Percentiles rank a stretch among this genome's conserved stretches.
phyloP scores from a whole-genome alignment of 306 rosid species.

The Gillenia trifoliata region DNA sequence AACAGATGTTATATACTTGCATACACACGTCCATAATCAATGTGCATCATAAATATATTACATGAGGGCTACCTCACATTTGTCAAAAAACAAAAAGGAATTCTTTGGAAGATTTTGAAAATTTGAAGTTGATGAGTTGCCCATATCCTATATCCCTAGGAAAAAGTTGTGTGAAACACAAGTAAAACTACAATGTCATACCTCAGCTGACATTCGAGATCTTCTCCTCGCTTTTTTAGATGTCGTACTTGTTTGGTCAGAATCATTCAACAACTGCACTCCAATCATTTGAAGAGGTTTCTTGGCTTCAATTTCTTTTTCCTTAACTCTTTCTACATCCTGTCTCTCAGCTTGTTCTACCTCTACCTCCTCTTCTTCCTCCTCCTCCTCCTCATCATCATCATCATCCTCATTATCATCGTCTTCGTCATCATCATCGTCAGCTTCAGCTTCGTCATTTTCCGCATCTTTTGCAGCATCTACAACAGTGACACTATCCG shows the following conservation, averaged over 20 bases:
- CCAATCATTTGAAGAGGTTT: slow-evolving; percentile 97
- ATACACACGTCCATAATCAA: neutral
- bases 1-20: neutral
- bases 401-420: slow-evolving; percentile 67
- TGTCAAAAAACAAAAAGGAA: too few relatives aligned
- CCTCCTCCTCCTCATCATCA: slow-evolving; percentile 26
- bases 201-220: slow-evolving; percentile 49
- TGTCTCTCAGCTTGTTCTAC: slow-evolving; percentile 65
- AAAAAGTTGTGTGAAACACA: neutral
- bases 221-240: slow-evolving; percentile 64
- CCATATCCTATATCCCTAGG: neutral
- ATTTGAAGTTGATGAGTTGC: neutral
- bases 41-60: neutral
- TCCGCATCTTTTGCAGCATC: slow-evolving; percentile 65
- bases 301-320: slow-evolving; percentile 72
- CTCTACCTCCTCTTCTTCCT: slow-evolving; percentile 59
- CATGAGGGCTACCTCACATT: too few relatives aligned
- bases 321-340: slow-evolving; percentile 75
- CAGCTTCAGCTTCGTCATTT: slow-evolving; percentile 54
- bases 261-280: slow-evolving; percentile 82
- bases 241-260: slow-evolving; percentile 43
- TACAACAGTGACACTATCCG: slow-evolving; percentile 49
- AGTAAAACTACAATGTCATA: slow-evolving; percentile 28
- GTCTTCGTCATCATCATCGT: slow-evolving; percentile 66
- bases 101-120: neutral